phyloP scores from a whole-genome alignment of 805 yeast species.

The Wickerhamiella shivajii region DNA sequence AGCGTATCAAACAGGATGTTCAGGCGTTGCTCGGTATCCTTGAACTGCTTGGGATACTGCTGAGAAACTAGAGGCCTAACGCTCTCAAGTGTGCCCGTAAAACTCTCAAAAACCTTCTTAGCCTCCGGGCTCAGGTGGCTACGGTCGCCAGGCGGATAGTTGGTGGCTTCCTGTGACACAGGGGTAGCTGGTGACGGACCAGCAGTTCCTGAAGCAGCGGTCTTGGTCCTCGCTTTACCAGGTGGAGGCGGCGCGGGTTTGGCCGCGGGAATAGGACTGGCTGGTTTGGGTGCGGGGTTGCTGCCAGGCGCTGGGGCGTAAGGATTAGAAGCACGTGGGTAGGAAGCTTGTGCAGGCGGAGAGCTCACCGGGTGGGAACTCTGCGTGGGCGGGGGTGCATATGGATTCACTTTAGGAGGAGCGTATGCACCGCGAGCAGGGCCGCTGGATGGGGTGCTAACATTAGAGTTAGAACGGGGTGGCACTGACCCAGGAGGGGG shows the following conservation, averaged over 20 bases:
- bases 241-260: conserved; percentile 10
- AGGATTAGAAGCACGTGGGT: conserved; percentile 21
- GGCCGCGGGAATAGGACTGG: conserved; percentile 7
- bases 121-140: conserved; percentile 47
- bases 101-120: conserved; percentile 41
- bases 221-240: conserved; percentile 8
- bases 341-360: conserved; percentile 14
- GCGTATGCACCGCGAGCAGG: no score
- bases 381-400: conserved; percentile 9
- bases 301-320: conserved; percentile 13
- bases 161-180: conserved; percentile 12
- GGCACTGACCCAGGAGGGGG: no score
- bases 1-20: conserved; percentile 63
- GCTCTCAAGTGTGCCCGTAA: conserved; percentile 40
- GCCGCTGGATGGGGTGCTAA: no score
- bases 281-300: conserved; percentile 7
- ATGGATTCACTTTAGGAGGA: conserved; percentile 6
- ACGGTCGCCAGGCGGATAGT: conserved; percentile 50
- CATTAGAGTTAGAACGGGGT: no score
- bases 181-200: conserved; percentile 18
- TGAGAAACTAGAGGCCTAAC: conserved; percentile 66
- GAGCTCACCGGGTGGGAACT: conserved; percentile 10
- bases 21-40: conserved; percentile 72
- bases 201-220: conserved; percentile 12
- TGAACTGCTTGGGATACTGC: conserved; percentile 53